Evolutionary conservation across 768 basidiomycete species (phyloP), one percentile per base, ranked within the genome.

Genomic region (Xerocomellus dryophilus): DNA sequence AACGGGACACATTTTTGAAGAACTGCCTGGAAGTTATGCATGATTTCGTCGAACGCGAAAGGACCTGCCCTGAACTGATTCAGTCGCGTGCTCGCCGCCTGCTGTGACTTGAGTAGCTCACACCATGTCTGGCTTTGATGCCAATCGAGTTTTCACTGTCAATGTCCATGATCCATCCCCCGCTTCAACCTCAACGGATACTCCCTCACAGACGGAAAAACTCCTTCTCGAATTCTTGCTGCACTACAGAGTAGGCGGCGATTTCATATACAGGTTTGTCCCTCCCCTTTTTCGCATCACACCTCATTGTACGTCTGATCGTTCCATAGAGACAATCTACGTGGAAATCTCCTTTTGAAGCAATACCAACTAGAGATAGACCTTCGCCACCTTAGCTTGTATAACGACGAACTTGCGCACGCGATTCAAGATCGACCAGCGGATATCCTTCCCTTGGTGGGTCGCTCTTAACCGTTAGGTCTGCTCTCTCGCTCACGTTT

Each of bases 371-470:
- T 98, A 54, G 83, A 97, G 71, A 84, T 98, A 57, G 87, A 98
- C 73, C 78, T 96, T 61, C 76, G 85, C 58, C 79, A 90, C 72
- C 66, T 90, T 57, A 73, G 83, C 70, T 74, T 94, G 27, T 98
- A 88, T 76, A 94, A 97, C 61, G 95, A 98, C 64, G 93, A 96
- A 66, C 78, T 99, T 34, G 94, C 93, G 2, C 91, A 95, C 69
- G 83, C 84, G 20, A 85, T 98, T 50, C 93, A 97, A 70, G 90
- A 93, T 60, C 78, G 80, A 62, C 97, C 97, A 17, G 85, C 88
- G 6, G 97, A 98, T 58, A 81, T 93, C 36, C 74, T 98, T 48
- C 93, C 93, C 43, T 70, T 95, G 61, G 95, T 97, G 54, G 57
- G 84, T 74, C 29, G 20, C 12, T 14, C 36, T 51, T 29, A 40